These are phyloP conservation scores for carrot (Daucus carota) DNA, from an alignment of 129 eudicot genomes.

Conservation along the genomic window DH1_v3.0 NC_030383.2:48158001-48158500, in stretches of 20 bases:
- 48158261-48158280: neutral
- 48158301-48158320: neutral
- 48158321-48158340: constrained; percentile 25
- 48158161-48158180: constrained; percentile 22
- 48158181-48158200: constrained; percentile 19
- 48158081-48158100: constrained; percentile 21
- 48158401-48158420: constrained; percentile 26
- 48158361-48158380: constrained; percentile 10
- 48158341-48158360: constrained; percentile 31
- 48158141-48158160: constrained; percentile 32
- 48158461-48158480: constrained; percentile 22
- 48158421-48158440: constrained; percentile 28
- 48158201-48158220: constrained; percentile 21
- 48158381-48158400: constrained; percentile 10
- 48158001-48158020: constrained; percentile 26
- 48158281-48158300: neutral
- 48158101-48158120: constrained; percentile 16
- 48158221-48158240: constrained; percentile 31
- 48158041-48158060: constrained; percentile 24
- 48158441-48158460: constrained; percentile 11
- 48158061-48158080: constrained; percentile 25
- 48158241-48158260: neutral
- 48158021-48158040: constrained; percentile 33
- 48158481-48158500: constrained; percentile 24
- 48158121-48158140: neutral